phyloP scores from a whole-genome alignment of 164 flowering plant genomes.

The Liriodendron chinense region DNA sequence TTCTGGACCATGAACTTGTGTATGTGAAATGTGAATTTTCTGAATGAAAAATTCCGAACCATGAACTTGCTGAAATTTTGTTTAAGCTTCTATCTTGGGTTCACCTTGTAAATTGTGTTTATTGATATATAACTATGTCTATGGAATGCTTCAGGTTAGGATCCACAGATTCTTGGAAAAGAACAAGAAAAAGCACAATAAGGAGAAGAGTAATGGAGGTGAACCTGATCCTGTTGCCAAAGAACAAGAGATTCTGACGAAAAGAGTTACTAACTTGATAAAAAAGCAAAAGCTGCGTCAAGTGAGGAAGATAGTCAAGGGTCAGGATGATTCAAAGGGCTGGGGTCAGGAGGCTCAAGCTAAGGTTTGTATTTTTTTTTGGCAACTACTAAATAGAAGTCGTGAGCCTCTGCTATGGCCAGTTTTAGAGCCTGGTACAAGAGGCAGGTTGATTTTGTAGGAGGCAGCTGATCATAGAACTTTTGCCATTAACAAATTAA shows the following conservation, averaged over 20 bases:
- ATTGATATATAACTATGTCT: no score
- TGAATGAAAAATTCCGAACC: no score
- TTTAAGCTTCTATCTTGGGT: background rate
- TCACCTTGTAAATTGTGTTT: no score
- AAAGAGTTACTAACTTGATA: conserved; percentile 58
- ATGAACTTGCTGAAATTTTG: no score
- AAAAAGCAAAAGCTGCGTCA: conserved; percentile 64
- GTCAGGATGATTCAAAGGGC: conserved; percentile 51
- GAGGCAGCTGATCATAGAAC: background rate
- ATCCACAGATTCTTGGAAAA: conserved; percentile 38
- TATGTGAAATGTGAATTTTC: no score
- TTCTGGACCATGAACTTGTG: no score
- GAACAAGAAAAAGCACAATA: conserved; percentile 41
- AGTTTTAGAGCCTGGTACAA: background rate
- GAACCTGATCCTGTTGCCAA: conserved; percentile 25
- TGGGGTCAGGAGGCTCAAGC: conserved; percentile 71
- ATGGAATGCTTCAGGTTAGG: no score
- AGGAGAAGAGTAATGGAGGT: conserved; percentile 23
- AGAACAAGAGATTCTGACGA: conserved; percentile 50
- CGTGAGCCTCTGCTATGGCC: background rate
- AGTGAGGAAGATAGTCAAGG: conserved; percentile 54
- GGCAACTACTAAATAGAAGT: background rate
- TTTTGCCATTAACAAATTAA: background rate
- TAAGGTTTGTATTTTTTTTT: conserved; percentile 44
- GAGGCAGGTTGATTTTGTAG: background rate